Conservation (phyloP, 148 eudicot genomes). For the Talinum fruticosum region DNA sequence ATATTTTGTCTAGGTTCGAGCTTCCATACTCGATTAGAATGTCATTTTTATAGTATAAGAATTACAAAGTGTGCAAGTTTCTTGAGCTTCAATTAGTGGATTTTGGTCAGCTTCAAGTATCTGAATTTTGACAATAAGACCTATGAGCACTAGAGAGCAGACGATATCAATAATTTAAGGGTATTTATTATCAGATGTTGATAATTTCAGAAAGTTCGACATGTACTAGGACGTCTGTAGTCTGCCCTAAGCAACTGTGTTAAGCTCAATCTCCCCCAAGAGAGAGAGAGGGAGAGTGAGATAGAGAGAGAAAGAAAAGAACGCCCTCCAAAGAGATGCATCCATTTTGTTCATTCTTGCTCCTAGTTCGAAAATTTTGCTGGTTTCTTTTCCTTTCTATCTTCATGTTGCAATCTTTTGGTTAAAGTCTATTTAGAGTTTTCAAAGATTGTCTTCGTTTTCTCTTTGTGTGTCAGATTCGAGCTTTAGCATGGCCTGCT, state of each 20-base stretch:
- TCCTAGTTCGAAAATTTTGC: not conserved
- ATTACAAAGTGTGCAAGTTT: not conserved
- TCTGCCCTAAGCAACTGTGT: not conserved
- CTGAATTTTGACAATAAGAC: not conserved
- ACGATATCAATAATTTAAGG: not conserved
- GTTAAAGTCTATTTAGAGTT: not conserved
- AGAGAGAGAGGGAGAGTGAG: too few relatives aligned
- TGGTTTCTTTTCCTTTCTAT: not conserved
- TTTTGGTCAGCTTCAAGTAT: not conserved
- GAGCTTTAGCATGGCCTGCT: constrained; percentile 99
- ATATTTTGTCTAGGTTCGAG: not conserved
- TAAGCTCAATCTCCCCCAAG: not conserved
- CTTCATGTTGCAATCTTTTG: not conserved
- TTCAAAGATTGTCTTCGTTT: constrained; percentile 6
- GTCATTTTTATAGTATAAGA: not conserved
- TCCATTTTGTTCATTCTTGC: not conserved
- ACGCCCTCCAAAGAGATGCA: too few relatives aligned
- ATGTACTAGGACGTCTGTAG: not conserved
- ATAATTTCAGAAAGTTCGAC: not conserved
- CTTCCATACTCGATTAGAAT: not conserved
- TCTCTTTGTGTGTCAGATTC: constrained; percentile 49
- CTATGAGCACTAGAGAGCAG: not conserved
- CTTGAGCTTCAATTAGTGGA: not conserved
- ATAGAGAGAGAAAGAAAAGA: too few relatives aligned
- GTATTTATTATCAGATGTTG: not conserved